phyloP scores from a whole-genome alignment of 2,329 filamentous ascomycete genomes.

The Alternaria sp. region DNA sequence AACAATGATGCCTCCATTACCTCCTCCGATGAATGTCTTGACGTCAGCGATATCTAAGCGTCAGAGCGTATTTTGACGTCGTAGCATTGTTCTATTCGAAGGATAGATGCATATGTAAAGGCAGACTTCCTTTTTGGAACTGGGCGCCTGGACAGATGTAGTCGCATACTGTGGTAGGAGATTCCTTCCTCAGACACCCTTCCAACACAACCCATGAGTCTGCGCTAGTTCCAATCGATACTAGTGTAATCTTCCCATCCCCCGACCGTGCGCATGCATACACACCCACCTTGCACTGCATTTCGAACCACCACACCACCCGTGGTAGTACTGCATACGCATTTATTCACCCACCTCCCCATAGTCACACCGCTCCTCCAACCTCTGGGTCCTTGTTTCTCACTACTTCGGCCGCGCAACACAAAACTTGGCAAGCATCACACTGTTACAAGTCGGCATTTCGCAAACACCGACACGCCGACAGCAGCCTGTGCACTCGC shows the following conservation, averaged over 20 bases:
- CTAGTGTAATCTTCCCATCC: not conserved
- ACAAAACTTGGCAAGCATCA: not conserved
- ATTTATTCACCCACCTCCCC: not conserved
- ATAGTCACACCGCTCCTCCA: not conserved
- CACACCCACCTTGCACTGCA: not conserved
- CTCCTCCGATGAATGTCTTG: slow-evolving; percentile 6
- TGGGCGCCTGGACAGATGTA: not conserved
- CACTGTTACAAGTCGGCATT: slow-evolving; percentile 7
- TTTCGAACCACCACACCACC: not conserved
- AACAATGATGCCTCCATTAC: slow-evolving; percentile 20
- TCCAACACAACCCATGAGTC: not conserved
- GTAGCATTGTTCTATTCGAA: not conserved
- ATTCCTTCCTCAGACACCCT: not conserved
- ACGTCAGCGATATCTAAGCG: slow-evolving; percentile 12
- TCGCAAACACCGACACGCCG: slow-evolving; percentile 16
- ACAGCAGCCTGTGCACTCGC: not conserved
- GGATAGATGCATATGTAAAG: not conserved
- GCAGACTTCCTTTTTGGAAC: not conserved
- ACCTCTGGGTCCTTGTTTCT: not conserved
- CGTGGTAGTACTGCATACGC: not conserved
- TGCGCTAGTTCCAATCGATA: not conserved
- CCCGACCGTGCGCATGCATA: not conserved
- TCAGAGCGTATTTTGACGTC: not conserved
- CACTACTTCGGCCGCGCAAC: not conserved
- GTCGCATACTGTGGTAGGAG: not conserved